A percentile compares a stretch with the other conserved stretches of the same genome.
phyloP scores from a whole-genome alignment of 2,329 filamentous ascomycete species.

The Cordyceps farinosa region DNA sequence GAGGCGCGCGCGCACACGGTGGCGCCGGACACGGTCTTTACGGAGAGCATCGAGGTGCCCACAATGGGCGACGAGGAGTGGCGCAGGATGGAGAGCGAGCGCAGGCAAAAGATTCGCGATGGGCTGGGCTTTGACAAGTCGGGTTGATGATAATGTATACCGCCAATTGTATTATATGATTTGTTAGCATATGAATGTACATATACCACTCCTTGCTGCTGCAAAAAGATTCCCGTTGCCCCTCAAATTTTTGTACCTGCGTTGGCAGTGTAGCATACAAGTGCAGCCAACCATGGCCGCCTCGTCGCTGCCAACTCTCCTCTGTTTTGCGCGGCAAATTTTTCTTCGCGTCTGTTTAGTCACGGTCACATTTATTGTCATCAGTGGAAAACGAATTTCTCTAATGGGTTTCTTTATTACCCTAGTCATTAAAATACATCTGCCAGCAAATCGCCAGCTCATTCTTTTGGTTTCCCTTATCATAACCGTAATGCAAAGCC shows the following conservation, averaged over 20 bases:
- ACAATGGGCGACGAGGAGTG: conserved; percentile 43
- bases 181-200: not conserved
- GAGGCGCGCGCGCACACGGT: conserved; percentile 64
- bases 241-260: too few relatives aligned
- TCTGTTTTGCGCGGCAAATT: not conserved
- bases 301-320: too few relatives aligned
- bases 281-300: too few relatives aligned
- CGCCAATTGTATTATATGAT: conserved; percentile 1
- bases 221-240: not conserved
- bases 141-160: not conserved
- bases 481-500: conserved; percentile 38
- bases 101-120: conserved; percentile 35
- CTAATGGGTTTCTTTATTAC: conserved; percentile 17
- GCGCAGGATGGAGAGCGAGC: conserved; percentile 32
- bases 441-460: conserved; percentile 35
- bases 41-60: conserved; percentile 36
- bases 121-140: conserved; percentile 28
- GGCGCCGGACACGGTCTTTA: conserved; percentile 44
- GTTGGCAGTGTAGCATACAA: too few relatives aligned
- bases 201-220: not conserved
- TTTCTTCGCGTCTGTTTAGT: not conserved
- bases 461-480: conserved; percentile 31
- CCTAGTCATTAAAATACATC: conserved; percentile 37
- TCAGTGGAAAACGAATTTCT: not conserved
- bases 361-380: not conserved